Percentiles rank a stretch among this genome's conserved stretches.
Conservation (phyloP, 2,329 filamentous ascomycete species). For the Trichoderma gracile region DNA sequence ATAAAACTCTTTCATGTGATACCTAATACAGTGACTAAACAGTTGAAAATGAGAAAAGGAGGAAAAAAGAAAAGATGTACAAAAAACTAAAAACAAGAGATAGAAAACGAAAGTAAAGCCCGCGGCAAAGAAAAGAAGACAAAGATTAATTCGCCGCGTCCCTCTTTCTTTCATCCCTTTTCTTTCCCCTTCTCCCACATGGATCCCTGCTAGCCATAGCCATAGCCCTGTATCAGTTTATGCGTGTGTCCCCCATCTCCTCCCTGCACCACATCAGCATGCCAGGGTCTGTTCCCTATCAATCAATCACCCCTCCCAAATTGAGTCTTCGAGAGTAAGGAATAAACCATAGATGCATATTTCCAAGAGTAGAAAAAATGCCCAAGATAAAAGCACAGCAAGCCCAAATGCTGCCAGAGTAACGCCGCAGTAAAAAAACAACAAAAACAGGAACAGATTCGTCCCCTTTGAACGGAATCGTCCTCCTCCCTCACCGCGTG, state of each 20-base stretch:
- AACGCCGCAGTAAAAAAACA: conserved; percentile 22
- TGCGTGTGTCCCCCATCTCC: conserved; percentile 4
- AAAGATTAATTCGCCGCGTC: conserved; percentile 2
- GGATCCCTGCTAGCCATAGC: conserved; percentile 16
- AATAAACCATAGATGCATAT: conserved; percentile 6
- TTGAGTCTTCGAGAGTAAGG: neutral
- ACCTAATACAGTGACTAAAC: conserved; percentile 21
- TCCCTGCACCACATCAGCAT: conserved; percentile 3
- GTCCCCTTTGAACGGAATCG: neutral
- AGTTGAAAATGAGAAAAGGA: neutral
- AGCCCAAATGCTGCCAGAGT: conserved; percentile 26
- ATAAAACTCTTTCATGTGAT: conserved; percentile 3
- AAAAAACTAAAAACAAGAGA: conserved; percentile 5
- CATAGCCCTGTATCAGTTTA: conserved; percentile 23
- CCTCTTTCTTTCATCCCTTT: conserved; percentile 4
- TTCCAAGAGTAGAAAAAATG: neutral
- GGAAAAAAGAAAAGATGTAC: conserved; percentile 11
- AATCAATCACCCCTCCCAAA: neutral
- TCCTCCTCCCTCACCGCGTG: neutral
- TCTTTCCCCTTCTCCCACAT: conserved; percentile 17
- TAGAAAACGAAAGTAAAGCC: neutral
- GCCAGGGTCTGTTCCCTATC: neutral
- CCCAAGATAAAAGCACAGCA: conserved; percentile 12
- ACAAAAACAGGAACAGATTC: neutral
- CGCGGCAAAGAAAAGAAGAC: conserved; percentile 3